Evolutionary conservation across 192 early-diverging fungal species (phyloP), one percentile per base, ranked within the genome.

Genomic region (Coemansia sp.): DNA sequence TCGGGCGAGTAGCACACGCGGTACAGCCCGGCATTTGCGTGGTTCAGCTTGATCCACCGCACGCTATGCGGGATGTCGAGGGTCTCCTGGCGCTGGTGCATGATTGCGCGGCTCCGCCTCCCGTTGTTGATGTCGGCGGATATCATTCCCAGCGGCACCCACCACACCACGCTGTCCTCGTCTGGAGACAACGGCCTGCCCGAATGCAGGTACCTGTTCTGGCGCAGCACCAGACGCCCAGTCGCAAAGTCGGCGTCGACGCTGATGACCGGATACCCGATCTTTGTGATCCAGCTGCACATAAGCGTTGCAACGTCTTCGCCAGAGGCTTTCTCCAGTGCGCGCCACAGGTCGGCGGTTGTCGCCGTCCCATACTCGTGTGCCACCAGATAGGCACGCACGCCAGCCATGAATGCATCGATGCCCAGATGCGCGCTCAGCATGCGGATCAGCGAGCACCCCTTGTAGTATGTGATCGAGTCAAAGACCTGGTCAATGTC

Each of bases 401-500:
- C 65, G 39, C 87, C 87, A 1, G 58, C 55, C 26, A 87, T 42
- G 29, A 88, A 77, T 25, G 58, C 66, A 18, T 84, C 78, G 30
- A 79, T 63, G 26, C 85, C 85, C 28, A 88, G 29, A 67, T 84
- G 84, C 6, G 84, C 76, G 61, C 82, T 84, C n/a, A 95, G 80
- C 93, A 94, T 93, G 58, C 93, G 82, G 61, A 95, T 90, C 21
- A 92, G 86, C 18, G 85, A 84, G 10, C 89, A 89, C 12, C 93
- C 93, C 70, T 95, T 95, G 71, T 79, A 86, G 83, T 95, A 94
- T 16, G 85, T 86, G 68, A 94, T 89, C 15, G 90, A 88, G 70
- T 95, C 94, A 71, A 95, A 95, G 40, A 95, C 91, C 75, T 95
- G 89, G 35, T 75, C 74, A 39, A 95, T 91, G 53, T 95, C 91